These are phyloP conservation scores for Phyllosticta citrichinensis DNA, from an alignment of 2,329 filamentous ascomycete genomes.

Conservation along the genomic window DNA sequence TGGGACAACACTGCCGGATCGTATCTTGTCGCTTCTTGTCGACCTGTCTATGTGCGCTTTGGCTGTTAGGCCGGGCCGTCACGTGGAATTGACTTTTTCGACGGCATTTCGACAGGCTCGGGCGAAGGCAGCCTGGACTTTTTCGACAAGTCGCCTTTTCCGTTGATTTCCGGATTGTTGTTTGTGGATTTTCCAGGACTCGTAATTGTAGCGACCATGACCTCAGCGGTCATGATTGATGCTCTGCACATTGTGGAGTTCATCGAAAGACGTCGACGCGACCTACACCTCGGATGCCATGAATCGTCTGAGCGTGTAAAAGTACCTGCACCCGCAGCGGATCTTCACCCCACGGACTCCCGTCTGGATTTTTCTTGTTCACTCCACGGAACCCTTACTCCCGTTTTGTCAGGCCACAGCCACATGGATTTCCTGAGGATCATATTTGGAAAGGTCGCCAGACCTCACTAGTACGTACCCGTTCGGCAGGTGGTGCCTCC, in stretches of 20 bases:
- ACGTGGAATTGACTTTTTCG: background rate
- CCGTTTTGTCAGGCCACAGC: background rate
- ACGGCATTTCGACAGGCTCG: background rate
- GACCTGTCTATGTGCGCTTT: background rate
- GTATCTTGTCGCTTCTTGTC: slow-evolving; percentile 11
- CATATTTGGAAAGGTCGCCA: slow-evolving; percentile 5
- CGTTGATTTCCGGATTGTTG: background rate
- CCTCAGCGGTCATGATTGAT: slow-evolving; percentile 7
- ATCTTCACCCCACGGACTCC: background rate
- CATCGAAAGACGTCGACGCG: slow-evolving; percentile 10
- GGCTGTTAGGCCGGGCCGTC: background rate
- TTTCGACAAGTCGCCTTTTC: background rate
- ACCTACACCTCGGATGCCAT: slow-evolving; percentile 5
- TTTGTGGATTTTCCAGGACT: slow-evolving; percentile 1
- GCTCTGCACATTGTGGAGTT: slow-evolving; percentile 3
- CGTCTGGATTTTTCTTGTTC: background rate
- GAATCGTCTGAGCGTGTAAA: background rate
- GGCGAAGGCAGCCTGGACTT: background rate
- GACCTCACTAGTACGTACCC: slow-evolving; percentile 11
- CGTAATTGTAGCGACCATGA: slow-evolving; percentile 8
- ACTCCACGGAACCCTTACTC: background rate
- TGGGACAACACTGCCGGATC: slow-evolving; percentile 3
- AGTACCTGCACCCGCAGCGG: slow-evolving; percentile 9
- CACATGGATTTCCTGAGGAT: background rate
- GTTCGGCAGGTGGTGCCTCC: slow-evolving; percentile 5